Conservation (phyloP, 1,284 basidiomycete genomes). For the Leccinum laetum region DNA sequence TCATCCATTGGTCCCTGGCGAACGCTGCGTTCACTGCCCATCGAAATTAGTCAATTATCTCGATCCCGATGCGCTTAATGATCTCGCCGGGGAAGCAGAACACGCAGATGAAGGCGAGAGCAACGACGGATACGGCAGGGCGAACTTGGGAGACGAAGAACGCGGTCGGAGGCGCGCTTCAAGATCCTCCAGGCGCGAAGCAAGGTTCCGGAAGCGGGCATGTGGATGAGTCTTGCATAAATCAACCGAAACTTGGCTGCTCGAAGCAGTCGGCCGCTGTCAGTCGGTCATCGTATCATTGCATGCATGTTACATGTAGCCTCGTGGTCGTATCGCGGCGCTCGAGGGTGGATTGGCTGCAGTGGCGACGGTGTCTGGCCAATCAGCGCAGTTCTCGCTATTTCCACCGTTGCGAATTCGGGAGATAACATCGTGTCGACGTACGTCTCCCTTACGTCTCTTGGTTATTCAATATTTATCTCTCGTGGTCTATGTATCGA, state of each 20-base stretch:
- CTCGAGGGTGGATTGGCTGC: too few relatives aligned
- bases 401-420: too few relatives aligned
- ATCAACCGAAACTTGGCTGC: neutral
- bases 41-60: conserved; percentile 50
- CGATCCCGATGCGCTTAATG: conserved; percentile 71
- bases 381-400: too few relatives aligned
- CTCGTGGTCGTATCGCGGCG: neutral
- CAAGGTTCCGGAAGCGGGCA: conserved; percentile 60
- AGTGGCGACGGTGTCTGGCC: too few relatives aligned
- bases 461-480: too few relatives aligned
- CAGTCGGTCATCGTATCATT: neutral
- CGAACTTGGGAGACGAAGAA: conserved; percentile 31
- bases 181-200: conserved; percentile 66
- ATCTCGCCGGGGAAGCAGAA: conserved; percentile 45
- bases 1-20: conserved; percentile 22
- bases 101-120: conserved; percentile 43
- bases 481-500: too few relatives aligned
- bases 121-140: conserved; percentile 30
- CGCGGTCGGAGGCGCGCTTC: conserved; percentile 59
- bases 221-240: conserved; percentile 77
- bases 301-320: neutral
- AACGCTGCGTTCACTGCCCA: conserved; percentile 53
- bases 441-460: too few relatives aligned
- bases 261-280: neutral
- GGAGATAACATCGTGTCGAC: too few relatives aligned